These are phyloP conservation scores for Nasturtium officinale DNA, from an alignment of 345 rosid species.

Conservation along the genomic window DNA sequence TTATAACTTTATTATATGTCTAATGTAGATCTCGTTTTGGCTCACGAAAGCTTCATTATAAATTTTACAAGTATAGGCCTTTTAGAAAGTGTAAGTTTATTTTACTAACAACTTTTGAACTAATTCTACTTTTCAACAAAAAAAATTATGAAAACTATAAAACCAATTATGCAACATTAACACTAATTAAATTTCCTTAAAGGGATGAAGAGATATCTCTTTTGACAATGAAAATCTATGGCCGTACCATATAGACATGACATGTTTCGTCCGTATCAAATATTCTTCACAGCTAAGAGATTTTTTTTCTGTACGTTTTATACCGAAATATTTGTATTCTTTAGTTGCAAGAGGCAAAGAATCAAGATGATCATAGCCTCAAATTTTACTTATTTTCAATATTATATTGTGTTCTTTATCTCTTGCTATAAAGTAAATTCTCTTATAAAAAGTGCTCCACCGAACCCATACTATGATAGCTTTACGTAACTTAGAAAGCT, in stretches of 20 bases:
- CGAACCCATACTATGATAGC: neutral
- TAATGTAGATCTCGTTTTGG: neutral
- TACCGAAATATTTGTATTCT: constrained; percentile 14
- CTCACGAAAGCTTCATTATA: neutral
- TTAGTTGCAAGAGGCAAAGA: constrained; percentile 28
- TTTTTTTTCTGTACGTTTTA: constrained; percentile 19
- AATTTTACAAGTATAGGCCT: neutral
- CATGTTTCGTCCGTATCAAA: constrained; percentile 35
- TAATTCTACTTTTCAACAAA: neutral
- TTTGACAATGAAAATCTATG: constrained; percentile 1
- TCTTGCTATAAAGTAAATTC: constrained; percentile 24
- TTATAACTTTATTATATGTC: no score
- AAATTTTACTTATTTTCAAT: neutral
- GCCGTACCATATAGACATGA: constrained; percentile 13
- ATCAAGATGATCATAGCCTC: constrained; percentile 19
- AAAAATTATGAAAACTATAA: neutral
- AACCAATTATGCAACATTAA: neutral
- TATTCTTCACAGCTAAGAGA: constrained; percentile 31
- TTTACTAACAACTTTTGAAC: neutral
- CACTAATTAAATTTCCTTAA: neutral
- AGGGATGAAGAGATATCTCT: neutral
- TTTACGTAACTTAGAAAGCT: neutral
- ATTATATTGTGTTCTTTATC: constrained; percentile 1
- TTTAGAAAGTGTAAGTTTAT: neutral
- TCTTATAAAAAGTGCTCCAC: neutral